These are phyloP conservation scores for Colletotrichum lentis DNA, from an alignment of 2,329 filamentous ascomycete genomes.

Conservation along the genomic window DNA sequence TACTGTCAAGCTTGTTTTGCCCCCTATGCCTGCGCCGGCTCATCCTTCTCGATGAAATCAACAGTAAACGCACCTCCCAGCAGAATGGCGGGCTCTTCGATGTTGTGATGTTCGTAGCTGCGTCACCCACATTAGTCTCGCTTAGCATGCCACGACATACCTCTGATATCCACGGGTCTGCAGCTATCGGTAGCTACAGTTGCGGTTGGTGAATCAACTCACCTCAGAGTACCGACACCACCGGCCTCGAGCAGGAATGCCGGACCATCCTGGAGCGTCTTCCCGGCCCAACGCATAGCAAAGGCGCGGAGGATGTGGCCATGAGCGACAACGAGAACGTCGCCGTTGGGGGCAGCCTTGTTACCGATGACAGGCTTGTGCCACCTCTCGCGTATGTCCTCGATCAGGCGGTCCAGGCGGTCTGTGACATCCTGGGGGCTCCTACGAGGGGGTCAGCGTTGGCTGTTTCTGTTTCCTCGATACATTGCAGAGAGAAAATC, in stretches of 20 bases:
- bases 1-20: background rate
- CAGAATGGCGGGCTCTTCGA: conserved; percentile 81
- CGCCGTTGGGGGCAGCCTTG: conserved; percentile 48
- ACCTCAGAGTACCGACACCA: conserved; percentile 83
- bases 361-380: conserved; percentile 67
- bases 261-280: conserved; percentile 76
- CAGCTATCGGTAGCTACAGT: background rate
- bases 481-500: background rate
- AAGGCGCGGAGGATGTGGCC: conserved; percentile 90
- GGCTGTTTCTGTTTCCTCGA: too few species aligned
- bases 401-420: conserved; percentile 78
- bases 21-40: conserved; percentile 37
- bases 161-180: too few species aligned
- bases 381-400: conserved; percentile 73
- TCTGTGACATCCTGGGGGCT: conserved; percentile 75
- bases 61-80: conserved; percentile 76
- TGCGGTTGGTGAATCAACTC: conserved; percentile 39
- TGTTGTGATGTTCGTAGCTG: conserved; percentile 81
- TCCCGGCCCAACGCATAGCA: conserved; percentile 84
- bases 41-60: conserved; percentile 44
- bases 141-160: background rate
- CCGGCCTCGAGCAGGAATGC: conserved; percentile 86
- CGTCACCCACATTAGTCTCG: background rate
- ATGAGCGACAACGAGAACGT: conserved; percentile 77
- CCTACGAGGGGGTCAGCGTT: conserved; percentile 49